Evolutionary conservation across 495 filamentous ascomycete species (phyloP), one percentile per base, ranked within the genome.

Genomic region (Aspergillus sclerotioniger): DNA sequence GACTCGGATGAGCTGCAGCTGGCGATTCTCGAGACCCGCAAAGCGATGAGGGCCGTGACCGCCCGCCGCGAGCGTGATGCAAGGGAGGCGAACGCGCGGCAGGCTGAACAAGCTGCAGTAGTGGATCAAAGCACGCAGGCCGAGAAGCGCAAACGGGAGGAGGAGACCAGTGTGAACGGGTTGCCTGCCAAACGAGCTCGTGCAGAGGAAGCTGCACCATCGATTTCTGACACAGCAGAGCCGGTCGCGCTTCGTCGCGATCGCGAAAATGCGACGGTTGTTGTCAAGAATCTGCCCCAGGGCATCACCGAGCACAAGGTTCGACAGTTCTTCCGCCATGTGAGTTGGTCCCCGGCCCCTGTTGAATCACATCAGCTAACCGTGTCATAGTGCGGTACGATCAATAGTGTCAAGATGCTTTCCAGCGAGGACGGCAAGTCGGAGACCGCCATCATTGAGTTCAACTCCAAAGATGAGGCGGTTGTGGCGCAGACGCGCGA

Each of bases 261-360:
- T 69, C 85, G 94, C 39, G 94, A 98, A 63, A 87, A 96, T 68
- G 88, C 90, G 3, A 91, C 90, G 0, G 82, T 96, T 28, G 83
- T 94, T 46, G 86, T 95, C 25, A 84, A 82, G 37, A 87, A 91
- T 60, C 68, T 98, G 28, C 91, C 94, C 6, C 57, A 61, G 1
- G 79, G 84, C 29, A 84, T 84, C 4, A 88, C 86, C 2, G 84
- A 91, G 66, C 84, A 82, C 29, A 85, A 84, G 60, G 72, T 97
- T 12, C 86, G 89, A 39, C 86, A 94, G 71, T 98, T 93, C 67
- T 98, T 98, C 73, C 83, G 87, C 66, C 90, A 92, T 68, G 82
- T 84, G 66, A 76, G 79, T 74, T 25, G 21, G 45, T 31, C 2
- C 33, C 13, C 19, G 43, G 53, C 21, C 29, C 10, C 12, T 53